Conservation (phyloP, 768 basidiomycete genomes). For the Goffeauzyma gilvescens region DNA sequence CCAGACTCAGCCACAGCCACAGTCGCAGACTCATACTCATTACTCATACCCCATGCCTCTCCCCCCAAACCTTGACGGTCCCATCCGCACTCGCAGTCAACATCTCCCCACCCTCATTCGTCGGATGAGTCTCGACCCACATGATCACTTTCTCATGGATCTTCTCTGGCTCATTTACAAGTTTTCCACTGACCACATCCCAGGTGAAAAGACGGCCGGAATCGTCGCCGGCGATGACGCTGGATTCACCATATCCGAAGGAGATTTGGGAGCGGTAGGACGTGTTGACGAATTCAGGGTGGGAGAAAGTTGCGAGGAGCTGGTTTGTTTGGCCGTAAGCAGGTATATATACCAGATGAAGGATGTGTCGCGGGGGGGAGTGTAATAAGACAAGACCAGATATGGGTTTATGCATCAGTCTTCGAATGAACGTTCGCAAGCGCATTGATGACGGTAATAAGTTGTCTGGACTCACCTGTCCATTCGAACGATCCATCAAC, state of each 20-base stretch:
- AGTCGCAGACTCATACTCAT: neutral
- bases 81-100: slow-evolving; percentile 56
- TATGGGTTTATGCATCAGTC: neutral
- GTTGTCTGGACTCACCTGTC: slow-evolving; percentile 28
- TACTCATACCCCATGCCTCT: neutral
- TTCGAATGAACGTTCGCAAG: neutral
- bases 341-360: neutral
- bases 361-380: no score
- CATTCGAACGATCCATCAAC: slow-evolving; percentile 64
- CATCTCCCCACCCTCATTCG: slow-evolving; percentile 53
- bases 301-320: slow-evolving; percentile 58
- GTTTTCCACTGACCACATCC: slow-evolving; percentile 66
- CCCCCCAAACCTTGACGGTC: neutral
- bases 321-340: slow-evolving; percentile 36
- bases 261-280: slow-evolving; percentile 57
- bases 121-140: slow-evolving; percentile 80
- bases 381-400: neutral
- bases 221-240: slow-evolving; percentile 74
- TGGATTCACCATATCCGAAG: slow-evolving; percentile 67
- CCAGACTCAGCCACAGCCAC: no score
- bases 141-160: slow-evolving; percentile 69
- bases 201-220: slow-evolving; percentile 74
- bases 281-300: slow-evolving; percentile 2
- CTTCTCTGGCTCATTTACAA: slow-evolving; percentile 53
- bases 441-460: neutral